These are phyloP conservation scores for Xylaria sp. DNA, from an alignment of 2,329 filamentous ascomycete species.

Conservation along the genomic window DNA sequence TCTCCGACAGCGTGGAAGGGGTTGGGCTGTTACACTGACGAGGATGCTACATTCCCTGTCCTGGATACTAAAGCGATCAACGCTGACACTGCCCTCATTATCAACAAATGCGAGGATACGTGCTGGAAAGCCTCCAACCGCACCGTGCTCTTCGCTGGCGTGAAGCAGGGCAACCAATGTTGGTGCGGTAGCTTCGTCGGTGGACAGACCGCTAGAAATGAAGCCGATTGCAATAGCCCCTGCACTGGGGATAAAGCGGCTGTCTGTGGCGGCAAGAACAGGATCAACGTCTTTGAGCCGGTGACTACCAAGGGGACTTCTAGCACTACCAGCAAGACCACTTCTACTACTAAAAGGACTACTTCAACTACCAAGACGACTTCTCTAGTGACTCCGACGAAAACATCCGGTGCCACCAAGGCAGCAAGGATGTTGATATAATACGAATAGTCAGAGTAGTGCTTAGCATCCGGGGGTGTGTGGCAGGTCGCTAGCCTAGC, in stretches of 20 bases:
- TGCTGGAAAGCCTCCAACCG: neutral
- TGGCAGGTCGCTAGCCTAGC: too few relatives aligned
- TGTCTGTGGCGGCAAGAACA: neutral
- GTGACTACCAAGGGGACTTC: neutral
- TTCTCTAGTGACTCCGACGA: too few relatives aligned
- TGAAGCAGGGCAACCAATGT: neutral
- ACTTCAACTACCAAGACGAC: too few relatives aligned
- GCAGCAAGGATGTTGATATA: too few relatives aligned
- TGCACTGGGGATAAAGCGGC: neutral
- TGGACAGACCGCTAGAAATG: neutral
- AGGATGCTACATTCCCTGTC: neutral
- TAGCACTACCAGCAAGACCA: too few relatives aligned
- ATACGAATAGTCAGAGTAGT: too few relatives aligned
- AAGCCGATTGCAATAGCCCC: neutral
- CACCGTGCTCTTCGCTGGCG: neutral
- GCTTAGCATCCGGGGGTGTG: too few relatives aligned
- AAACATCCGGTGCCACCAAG: too few relatives aligned
- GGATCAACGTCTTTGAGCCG: neutral
- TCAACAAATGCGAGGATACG: neutral
- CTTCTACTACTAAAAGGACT: too few relatives aligned
- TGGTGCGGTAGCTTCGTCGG: neutral
- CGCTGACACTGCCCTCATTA: neutral
- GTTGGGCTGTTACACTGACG: neutral
- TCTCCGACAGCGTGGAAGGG: neutral
- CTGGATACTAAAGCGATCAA: neutral